Conservation (phyloP, 2,329 filamentous ascomycete genomes). For the Daldinia sp. region DNA sequence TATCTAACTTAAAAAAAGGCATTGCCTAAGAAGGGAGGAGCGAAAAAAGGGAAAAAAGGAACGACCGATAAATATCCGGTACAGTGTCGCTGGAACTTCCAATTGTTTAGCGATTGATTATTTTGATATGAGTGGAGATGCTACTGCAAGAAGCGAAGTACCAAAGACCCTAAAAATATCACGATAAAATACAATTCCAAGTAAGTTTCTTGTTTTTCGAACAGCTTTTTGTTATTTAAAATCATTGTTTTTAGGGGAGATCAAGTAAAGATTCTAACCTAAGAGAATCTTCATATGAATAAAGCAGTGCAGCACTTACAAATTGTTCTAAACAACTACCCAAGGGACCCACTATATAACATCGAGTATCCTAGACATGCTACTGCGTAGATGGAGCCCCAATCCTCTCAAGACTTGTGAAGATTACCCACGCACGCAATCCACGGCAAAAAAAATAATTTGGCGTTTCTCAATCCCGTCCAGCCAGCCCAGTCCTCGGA, state of each 20-base stretch:
- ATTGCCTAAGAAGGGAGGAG: background rate
- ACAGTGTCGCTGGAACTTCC: constrained; percentile 15
- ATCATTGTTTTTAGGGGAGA: too few relatives aligned
- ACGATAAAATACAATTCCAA: too few relatives aligned
- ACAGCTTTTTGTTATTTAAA: too few relatives aligned
- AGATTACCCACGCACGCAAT: background rate
- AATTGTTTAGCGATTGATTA: constrained; percentile 19
- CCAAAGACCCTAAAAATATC: too few relatives aligned
- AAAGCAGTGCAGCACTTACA: too few relatives aligned
- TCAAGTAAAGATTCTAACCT: too few relatives aligned
- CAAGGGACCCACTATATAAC: too few relatives aligned
- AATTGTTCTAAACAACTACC: too few relatives aligned
- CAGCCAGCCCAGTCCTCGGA: background rate
- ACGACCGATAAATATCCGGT: constrained; percentile 35
- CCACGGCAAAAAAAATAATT: background rate
- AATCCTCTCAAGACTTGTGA: background rate
- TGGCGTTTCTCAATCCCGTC: constrained; percentile 2
- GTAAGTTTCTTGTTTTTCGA: too few relatives aligned
- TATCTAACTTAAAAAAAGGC: background rate
- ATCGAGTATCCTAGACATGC: too few relatives aligned
- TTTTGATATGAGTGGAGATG: constrained; percentile 13
- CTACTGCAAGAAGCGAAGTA: constrained; percentile 11
- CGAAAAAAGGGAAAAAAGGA: constrained; percentile 22
- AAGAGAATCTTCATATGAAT: too few relatives aligned
- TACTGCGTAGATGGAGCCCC: background rate